Conservation (phyloP, 2,329 filamentous ascomycete species). For the Colletotrichum sp. region DNA sequence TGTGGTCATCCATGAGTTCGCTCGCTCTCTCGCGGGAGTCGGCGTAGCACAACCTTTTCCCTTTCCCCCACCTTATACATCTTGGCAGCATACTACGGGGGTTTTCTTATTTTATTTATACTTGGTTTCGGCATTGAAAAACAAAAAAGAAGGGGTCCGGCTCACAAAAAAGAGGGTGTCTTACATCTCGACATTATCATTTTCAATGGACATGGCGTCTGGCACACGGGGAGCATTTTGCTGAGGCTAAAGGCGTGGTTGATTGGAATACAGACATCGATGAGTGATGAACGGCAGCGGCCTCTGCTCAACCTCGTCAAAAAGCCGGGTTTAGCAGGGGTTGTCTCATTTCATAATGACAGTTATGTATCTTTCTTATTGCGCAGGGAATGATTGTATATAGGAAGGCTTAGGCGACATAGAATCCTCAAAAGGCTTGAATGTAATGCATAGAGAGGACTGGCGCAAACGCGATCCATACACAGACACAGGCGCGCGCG, state of each 20-base stretch:
- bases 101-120: background rate
- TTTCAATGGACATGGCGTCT: conserved; percentile 3
- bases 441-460: background rate
- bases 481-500: background rate
- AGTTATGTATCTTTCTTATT: background rate
- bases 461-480: background rate
- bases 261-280: conserved; percentile 1
- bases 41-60: background rate
- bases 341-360: background rate
- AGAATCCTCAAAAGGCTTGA: background rate
- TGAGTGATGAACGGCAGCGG: background rate
- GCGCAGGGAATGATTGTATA: background rate
- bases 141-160: conserved; percentile 12
- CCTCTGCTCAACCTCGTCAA: background rate
- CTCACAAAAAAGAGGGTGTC: conserved; percentile 8
- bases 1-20: background rate
- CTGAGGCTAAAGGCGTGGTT: background rate
- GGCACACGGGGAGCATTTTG: conserved; percentile 7
- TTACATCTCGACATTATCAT: conserved; percentile 13
- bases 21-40: background rate
- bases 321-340: background rate
- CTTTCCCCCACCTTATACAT: background rate
- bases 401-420: background rate
- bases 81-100: background rate
- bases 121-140: background rate